phyloP scores from a whole-genome alignment of 768 basidiomycete genomes.

The Sistotremastrum niveocremeum region DNA sequence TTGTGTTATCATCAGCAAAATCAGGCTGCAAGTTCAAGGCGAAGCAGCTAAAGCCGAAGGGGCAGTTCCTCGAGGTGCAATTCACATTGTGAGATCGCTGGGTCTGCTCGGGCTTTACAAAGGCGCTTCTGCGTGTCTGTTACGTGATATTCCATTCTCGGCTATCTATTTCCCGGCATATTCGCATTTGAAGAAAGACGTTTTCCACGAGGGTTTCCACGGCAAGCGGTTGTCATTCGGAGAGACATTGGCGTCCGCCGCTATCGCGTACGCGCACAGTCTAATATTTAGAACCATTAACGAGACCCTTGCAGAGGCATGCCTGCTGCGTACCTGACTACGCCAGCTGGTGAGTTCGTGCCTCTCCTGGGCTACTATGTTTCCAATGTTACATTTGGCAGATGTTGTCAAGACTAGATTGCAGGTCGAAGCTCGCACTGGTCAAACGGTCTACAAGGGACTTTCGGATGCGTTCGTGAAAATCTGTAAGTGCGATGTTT shows the following conservation, averaged over 20 bases:
- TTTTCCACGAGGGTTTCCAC: constrained; percentile 92
- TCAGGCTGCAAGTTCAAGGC: constrained; percentile 89
- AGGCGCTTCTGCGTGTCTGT: constrained; percentile 84
- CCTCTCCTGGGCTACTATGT: not conserved
- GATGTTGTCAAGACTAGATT: constrained; percentile 97
- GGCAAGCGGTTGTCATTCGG: constrained; percentile 86
- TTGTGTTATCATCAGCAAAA: constrained; percentile 44
- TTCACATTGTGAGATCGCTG: constrained; percentile 86
- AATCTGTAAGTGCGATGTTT: constrained; percentile 51
- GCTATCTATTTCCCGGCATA: constrained; percentile 87
- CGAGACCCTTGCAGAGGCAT: constrained; percentile 55
- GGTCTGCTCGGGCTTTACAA: constrained; percentile 88
- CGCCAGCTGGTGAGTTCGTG: constrained; percentile 57
- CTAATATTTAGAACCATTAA: constrained; percentile 2
- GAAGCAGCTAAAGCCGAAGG: constrained; percentile 85
- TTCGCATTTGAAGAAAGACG: constrained; percentile 79
- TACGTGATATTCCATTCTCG: constrained; percentile 95
- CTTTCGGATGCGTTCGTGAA: constrained; percentile 77
- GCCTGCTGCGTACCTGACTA: constrained; percentile 92
- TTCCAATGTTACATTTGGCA: constrained; percentile 16
- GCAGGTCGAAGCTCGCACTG: constrained; percentile 85
- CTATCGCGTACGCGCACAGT: constrained; percentile 50
- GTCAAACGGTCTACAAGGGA: constrained; percentile 87
- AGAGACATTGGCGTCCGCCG: constrained; percentile 77
- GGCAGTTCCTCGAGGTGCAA: constrained; percentile 66